Evolutionary conservation across 495 filamentous ascomycete genomes (phyloP), one percentile per base, ranked within the genome.

Genomic region (Penicillium alfredii): DNA sequence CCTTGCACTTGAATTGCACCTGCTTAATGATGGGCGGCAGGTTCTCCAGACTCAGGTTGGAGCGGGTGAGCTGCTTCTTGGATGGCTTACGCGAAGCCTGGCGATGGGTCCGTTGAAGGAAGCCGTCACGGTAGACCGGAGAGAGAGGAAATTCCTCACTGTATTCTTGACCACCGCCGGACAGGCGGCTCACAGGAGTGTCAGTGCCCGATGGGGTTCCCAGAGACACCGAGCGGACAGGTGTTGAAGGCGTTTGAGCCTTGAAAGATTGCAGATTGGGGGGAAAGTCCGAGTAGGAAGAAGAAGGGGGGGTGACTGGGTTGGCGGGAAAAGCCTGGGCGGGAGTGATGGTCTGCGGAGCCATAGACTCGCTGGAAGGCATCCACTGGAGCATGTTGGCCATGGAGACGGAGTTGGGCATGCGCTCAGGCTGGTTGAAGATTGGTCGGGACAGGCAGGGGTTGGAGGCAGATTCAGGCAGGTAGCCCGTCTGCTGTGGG

Each of bases 1-100:
- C 57, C 21, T 65, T 60, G 61, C 72, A 76, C 41, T 57, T 65
- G 49, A 70, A 70, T 25, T 68, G 66, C 0, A 70, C 66, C 39
- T 68, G 60, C 42, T 63, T 64, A 15, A 64, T 63, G 34, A 63
- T 61, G 1, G 56, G 46, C 14, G 62, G 63, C 1, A 70, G 42
- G 38, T 62, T 66, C 30, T 70, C 66, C 10, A 70, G 42, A 30
- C 51, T 61, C 12, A 70, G 40, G 24, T 56, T 61, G 10, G 66
- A 65, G 6, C 61, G 60, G 7, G 60, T 55, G 3, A 62, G 45
- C 27, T 66, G 55, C 47, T 65, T 66, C 27, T 64, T 55, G 19
- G 58, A 52, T 3, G 53, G 44, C 33, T 70, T 70, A 14, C 57
- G 51, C 0, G 64, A 62, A 0, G 48, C 43, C 16, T 58, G 55